Evolutionary conservation across 495 filamentous ascomycete genomes (phyloP), one percentile per base, ranked within the genome.

Genomic region (Penicillium ochrochloron): DNA sequence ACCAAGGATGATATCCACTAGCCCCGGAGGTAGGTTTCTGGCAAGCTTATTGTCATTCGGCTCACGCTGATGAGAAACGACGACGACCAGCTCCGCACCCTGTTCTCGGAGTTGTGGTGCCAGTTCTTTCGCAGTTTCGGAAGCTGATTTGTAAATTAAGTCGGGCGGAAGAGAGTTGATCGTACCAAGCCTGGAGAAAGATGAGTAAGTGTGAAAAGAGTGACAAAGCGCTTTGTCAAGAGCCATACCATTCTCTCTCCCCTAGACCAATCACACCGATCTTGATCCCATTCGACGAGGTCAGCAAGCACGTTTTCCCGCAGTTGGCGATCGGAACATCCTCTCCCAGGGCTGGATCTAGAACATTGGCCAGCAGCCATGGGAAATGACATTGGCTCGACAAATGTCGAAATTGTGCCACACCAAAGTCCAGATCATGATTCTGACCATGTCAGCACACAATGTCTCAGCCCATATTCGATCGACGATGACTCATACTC

Each of bases 361-460:
- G 75, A 7, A 94, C 86, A 70, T 97, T 96, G 56, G 92, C 92
- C 17, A 95, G 79, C 2, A 97, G 85, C 93, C 93, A 97, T 3
- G 93, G 93, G 63, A 97, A 97, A 21, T 81, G 80, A 79, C 92
- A 95, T 69, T 91, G 87, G 6, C 81, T 80, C 9, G 87, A 83
- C 21, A 97, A 77, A 72, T 94, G 82, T 23, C 83, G 84, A 71
- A 92, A 91, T 70, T 96, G 92, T 11, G 80, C 75, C 21, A 94
- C 89, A n/a, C 93, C 93, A 70, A 97, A 97, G 74, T 97, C 93
- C 41, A 97, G 86, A 72, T 97, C 93, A 75, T 97, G 93, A 72
- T 97, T 97, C 85, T 88, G 62, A 57, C 33, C 14, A 63, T 33
- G 59, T 71, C 39, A 70, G 66, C 62, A 19, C 62, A 19, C 25